Percentiles rank a stretch among this genome's conserved stretches.
Evolutionary conservation across 805 yeast species (phyloP).

Genomic region (Tanozyma kutaoensis): DNA sequence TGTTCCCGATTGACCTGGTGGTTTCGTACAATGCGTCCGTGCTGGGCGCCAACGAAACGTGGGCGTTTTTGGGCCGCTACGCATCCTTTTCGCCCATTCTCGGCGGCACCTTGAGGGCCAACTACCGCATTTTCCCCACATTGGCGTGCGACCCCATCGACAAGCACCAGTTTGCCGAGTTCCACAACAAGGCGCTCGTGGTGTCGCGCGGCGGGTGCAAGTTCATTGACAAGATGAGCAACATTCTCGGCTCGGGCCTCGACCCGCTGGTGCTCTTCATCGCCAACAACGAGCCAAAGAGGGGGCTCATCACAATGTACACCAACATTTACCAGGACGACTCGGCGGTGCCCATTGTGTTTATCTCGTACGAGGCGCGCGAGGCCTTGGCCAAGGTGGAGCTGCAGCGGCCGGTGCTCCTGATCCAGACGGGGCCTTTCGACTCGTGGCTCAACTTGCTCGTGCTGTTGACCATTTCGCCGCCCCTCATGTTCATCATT

Average conservation of each 20-base stretch:
- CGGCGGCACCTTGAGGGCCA: constrained; percentile 9
- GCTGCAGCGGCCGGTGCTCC: no score
- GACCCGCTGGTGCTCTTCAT: constrained; percentile 38
- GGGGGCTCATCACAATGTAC: constrained; percentile 42
- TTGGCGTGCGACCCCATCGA: constrained; percentile 15
- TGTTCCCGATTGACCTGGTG: constrained; percentile 27
- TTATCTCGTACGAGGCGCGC: constrained; percentile 33
- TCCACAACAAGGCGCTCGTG: constrained; percentile 13
- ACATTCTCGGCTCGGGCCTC: constrained; percentile 18
- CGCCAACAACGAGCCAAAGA: constrained; percentile 36
- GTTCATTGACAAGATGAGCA: constrained; percentile 36
- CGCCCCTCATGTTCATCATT: constrained; percentile 23
- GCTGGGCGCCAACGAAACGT: constrained; percentile 3
- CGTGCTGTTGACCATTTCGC: constrained; percentile 28
- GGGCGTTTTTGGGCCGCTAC: constrained; percentile 18
- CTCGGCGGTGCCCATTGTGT: constrained; percentile 33
- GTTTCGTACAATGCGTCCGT: constrained; percentile 15
- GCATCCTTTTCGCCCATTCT: constrained; percentile 29
- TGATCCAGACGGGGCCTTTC: constrained; percentile 17
- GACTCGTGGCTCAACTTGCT: constrained; percentile 25
- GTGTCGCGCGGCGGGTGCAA: constrained; percentile 40
- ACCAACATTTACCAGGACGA: constrained; percentile 30
- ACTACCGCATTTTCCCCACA: constrained; percentile 13
- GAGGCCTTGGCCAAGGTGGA: no score
- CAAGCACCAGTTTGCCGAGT: constrained; percentile 3